Conservation (phyloP, 768 basidiomycete genomes). For the Amanita exitialis region DNA sequence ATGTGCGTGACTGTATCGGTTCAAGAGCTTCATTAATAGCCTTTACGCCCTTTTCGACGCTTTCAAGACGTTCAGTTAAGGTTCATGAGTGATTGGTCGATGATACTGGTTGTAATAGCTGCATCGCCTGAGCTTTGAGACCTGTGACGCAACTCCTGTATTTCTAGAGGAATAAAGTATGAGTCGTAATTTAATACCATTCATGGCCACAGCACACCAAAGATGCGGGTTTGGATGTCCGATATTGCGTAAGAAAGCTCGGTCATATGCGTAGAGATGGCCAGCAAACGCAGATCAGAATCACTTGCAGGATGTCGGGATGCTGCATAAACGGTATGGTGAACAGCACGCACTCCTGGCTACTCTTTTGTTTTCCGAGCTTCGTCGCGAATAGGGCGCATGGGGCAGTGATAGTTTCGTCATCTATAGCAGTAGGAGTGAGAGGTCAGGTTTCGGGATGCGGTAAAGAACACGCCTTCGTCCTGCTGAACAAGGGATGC, state of each 20-base stretch:
- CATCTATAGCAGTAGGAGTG: constrained; percentile 36
- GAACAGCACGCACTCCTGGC: constrained; percentile 52
- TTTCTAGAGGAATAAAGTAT: constrained; percentile 40
- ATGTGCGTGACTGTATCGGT: constrained; percentile 40
- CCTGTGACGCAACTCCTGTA: constrained; percentile 88
- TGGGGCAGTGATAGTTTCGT: constrained; percentile 58
- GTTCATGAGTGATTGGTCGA: constrained; percentile 73
- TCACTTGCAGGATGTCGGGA: constrained; percentile 10
- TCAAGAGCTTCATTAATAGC: constrained; percentile 55
- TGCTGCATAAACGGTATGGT: constrained; percentile 8
- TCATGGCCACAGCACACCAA: constrained; percentile 41
- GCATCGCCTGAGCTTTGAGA: constrained; percentile 55
- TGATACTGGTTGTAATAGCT: constrained; percentile 52
- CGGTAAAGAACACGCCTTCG: constrained; percentile 40
- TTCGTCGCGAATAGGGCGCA: constrained; percentile 29
- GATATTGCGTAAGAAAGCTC: constrained; percentile 82
- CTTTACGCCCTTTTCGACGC: constrained; percentile 64
- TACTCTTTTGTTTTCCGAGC: constrained; percentile 40
- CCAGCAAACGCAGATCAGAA: constrained; percentile 69
- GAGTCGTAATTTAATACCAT: neutral
- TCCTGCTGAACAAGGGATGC: constrained; percentile 46
- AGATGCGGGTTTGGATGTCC: constrained; percentile 86
- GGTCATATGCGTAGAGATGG: constrained; percentile 78
- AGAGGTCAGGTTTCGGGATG: constrained; percentile 8
- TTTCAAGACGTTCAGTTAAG: constrained; percentile 73